A percentile compares a stretch with the other conserved stretches of the same genome.
phyloP scores from a whole-genome alignment of 2,329 filamentous ascomycete species.

The Fusarium bulbicola region DNA sequence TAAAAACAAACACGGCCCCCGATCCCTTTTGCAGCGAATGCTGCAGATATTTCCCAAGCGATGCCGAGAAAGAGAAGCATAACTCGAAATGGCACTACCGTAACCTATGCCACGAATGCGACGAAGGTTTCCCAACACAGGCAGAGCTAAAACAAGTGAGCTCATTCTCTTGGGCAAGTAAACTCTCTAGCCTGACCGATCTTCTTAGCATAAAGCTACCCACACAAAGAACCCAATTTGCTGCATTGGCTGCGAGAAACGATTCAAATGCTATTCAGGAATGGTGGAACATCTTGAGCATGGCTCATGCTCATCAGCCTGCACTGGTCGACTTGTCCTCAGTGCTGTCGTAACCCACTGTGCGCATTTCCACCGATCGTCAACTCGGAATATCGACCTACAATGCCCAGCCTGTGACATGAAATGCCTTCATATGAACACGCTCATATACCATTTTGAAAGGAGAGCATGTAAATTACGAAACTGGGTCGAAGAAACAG shows the following conservation, averaged over 20 bases:
- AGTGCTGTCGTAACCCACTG: not conserved
- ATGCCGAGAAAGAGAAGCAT: fast-evolving
- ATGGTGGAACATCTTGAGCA: not conserved
- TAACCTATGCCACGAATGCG: not conserved
- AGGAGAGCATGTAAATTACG: not conserved
- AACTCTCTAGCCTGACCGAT: not conserved
- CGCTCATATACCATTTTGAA: fast-evolving
- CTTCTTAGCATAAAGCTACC: not conserved
- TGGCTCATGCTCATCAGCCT: not conserved
- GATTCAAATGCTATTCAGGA: not conserved
- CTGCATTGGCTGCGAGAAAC: not conserved
- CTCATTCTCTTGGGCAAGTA: fast-evolving
- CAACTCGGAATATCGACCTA: not conserved
- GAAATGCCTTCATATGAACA: fast-evolving
- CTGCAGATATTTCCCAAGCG: not conserved
- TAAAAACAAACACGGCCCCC: fast-evolving
- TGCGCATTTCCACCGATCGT: not conserved
- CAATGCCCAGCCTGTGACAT: not conserved
- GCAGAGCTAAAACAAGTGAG: not conserved
- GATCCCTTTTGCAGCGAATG: not conserved
- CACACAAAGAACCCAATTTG: fast-evolving
- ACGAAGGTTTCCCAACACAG: not conserved
- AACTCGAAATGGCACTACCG: not conserved
- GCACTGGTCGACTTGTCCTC: not conserved
- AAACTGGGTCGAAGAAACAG: not conserved